phyloP scores from a whole-genome alignment of 768 basidiomycete species.

The Mycena haematopus region DNA sequence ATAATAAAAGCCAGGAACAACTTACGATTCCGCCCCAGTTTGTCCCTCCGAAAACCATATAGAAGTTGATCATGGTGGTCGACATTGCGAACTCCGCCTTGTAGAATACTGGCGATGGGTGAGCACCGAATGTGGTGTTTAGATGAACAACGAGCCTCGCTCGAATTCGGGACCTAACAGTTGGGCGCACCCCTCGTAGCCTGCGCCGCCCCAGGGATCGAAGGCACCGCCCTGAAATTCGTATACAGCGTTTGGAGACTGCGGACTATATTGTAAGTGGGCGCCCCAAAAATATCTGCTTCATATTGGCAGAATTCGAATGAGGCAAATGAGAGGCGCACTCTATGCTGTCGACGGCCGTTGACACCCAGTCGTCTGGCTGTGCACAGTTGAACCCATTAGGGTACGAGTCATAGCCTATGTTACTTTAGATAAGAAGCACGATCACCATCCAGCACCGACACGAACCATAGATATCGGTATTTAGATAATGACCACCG shows the following conservation, averaged over 20 bases:
- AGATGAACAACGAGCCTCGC: conserved; percentile 40
- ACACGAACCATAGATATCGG: conserved; percentile 53
- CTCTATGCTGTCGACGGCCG: conserved; percentile 46
- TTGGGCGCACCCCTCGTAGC: conserved; percentile 41
- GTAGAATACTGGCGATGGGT: conserved; percentile 46
- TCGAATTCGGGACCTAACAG: conserved; percentile 51
- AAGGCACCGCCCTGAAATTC: conserved; percentile 60
- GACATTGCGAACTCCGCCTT: conserved; percentile 55
- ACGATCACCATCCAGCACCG: not conserved
- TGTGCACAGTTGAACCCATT: conserved; percentile 61
- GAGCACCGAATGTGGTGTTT: not conserved
- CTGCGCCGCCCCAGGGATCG: conserved; percentile 52
- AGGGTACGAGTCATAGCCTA: conserved; percentile 55
- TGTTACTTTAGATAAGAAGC: conserved; percentile 11
- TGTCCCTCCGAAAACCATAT: conserved; percentile 60
- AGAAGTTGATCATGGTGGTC: conserved; percentile 54
- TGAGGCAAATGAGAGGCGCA: conserved; percentile 22
- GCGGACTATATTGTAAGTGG: conserved; percentile 44
- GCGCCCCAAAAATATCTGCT: conserved; percentile 46
- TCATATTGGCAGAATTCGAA: not conserved
- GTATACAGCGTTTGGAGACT: conserved; percentile 48
- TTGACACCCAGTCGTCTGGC: conserved; percentile 51
- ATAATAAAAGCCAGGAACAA: not conserved
- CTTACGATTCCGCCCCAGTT: conserved; percentile 44
- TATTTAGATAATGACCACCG: conserved; percentile 50